These are phyloP conservation scores for Fusarium denticulatum DNA, from an alignment of 2,329 filamentous ascomycete genomes.

Conservation along the genomic window DNA sequence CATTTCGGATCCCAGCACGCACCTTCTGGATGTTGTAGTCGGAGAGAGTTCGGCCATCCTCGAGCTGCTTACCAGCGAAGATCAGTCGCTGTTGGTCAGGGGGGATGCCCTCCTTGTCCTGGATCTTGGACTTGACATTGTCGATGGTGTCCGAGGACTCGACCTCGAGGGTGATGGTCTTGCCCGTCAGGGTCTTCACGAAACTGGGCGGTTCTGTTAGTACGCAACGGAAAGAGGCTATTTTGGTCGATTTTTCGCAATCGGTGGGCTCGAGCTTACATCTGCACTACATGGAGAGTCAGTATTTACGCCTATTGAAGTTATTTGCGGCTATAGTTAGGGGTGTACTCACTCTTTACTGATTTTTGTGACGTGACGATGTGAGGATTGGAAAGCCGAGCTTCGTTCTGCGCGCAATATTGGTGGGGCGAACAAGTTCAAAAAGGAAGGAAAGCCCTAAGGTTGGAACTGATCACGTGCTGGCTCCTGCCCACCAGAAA, in stretches of 20 bases:
- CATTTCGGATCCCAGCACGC: slow-evolving; percentile 50
- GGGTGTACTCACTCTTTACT: slow-evolving; percentile 66
- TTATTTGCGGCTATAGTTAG: slow-evolving; percentile 19
- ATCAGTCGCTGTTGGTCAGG: slow-evolving; percentile 98
- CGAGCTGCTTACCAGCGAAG: slow-evolving; percentile 98
- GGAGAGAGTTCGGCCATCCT: slow-evolving; percentile 95
- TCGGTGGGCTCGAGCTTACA: slow-evolving; percentile 68
- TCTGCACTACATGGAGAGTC: slow-evolving; percentile 75
- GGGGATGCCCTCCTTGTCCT: slow-evolving; percentile 99
- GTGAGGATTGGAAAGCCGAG: slow-evolving; percentile 50
- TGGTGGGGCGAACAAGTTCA: slow-evolving; percentile 54
- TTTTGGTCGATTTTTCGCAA: slow-evolving; percentile 35
- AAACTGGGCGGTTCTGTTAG: slow-evolving; percentile 71
- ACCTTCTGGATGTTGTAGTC: slow-evolving; percentile 99
- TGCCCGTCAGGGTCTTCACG: slow-evolving; percentile 99
- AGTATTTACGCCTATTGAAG: slow-evolving; percentile 31
- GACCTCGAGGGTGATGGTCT: slow-evolving; percentile 99
- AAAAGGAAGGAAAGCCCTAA: slow-evolving; percentile 50
- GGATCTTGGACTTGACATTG: slow-evolving; percentile 99
- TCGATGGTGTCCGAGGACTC: slow-evolving; percentile 99
- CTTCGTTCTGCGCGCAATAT: slow-evolving; percentile 52
- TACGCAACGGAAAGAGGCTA: slow-evolving; percentile 29
- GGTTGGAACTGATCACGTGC: slow-evolving; percentile 46
- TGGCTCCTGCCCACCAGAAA: background rate
- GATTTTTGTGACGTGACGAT: slow-evolving; percentile 62